Evolutionary conservation across 164 flowering plant genomes (phyloP), one percentile per base, ranked within the genome.

Genomic region (Annona cherimola): DNA sequence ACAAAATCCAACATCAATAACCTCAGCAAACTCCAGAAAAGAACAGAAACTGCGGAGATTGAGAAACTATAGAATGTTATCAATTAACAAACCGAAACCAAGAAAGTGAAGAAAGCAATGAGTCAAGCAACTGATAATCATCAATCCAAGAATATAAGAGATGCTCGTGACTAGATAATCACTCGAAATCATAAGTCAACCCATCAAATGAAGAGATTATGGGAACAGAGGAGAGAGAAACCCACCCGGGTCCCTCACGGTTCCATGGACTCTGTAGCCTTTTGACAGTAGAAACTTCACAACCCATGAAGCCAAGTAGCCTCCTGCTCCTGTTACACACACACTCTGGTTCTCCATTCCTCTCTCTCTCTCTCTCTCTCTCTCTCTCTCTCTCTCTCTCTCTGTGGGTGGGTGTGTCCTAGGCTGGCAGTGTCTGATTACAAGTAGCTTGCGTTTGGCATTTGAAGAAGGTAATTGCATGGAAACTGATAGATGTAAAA

Each of bases 221-320:
- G 63, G 4, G 39, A 61, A 26, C 16, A 61, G 19, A 26, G 39
- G 39, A 20, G 39, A 61, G 39, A 61, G 63, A 61, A 61, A 26
- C 35, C 35, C 35, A 78, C 81, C 11, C 40, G 76, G 81, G 20
- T 78, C 62, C 67, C 80, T 67, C 19, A 81, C 82, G 9, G 82
- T 81, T 75, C 80, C 84, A 76, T 75, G 82, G 63, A 79, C 82
- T 16, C 54, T 67, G 73, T 79, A 81, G 3, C 77, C 81, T 60
- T 73, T 67, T 1, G 77, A 73, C 44, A 75, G 82, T 14, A 81
- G 76, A 70, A 76, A 62, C 71, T 81, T 79, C 35, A 78, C 79
- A 2, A 75, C 63, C 83, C 83, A 77, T 3, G 83, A 77, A 1
- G 73, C 80, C 11, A 71, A 16, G 68, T 19, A 77, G 19, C 79